phyloP scores from a whole-genome alignment of 148 eudicot species.

The Rhododendron henanense region DNA sequence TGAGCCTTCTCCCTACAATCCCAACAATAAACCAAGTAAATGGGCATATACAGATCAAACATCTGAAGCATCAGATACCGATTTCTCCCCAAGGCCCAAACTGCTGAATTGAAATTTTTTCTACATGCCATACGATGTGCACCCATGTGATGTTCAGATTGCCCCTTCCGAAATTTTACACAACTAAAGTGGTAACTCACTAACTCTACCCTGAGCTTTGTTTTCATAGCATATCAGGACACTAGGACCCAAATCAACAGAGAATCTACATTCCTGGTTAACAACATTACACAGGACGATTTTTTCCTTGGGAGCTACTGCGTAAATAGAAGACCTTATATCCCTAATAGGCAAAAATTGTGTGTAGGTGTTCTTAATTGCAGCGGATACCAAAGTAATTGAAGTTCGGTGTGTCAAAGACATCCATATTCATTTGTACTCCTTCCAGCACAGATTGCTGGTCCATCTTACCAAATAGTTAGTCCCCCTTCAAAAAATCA shows the following conservation, averaged over 20 bases:
- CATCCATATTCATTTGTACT: background rate
- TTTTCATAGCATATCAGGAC: background rate
- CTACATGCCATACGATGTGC: background rate
- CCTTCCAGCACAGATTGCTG: background rate
- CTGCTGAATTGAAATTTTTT: background rate
- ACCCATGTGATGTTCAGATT: background rate
- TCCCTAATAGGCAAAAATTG: background rate
- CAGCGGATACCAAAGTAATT: background rate
- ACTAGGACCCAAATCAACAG: background rate
- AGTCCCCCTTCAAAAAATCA: background rate
- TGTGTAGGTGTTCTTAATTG: background rate
- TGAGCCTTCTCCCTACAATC: slow-evolving; percentile 62
- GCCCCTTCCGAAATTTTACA: background rate
- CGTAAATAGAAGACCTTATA: background rate
- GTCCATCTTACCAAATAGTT: background rate
- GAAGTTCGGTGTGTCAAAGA: background rate
- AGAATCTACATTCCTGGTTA: background rate
- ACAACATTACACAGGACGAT: background rate
- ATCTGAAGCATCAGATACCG: slow-evolving; percentile 13
- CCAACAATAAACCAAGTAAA: slow-evolving; percentile 4
- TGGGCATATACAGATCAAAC: background rate
- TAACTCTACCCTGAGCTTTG: background rate
- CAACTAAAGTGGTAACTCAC: background rate
- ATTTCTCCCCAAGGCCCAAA: slow-evolving; percentile 4
- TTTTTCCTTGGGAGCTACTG: background rate